phyloP scores from a whole-genome alignment of 176 grass and related monocot species.

The Calamus simplicifolius region DNA sequence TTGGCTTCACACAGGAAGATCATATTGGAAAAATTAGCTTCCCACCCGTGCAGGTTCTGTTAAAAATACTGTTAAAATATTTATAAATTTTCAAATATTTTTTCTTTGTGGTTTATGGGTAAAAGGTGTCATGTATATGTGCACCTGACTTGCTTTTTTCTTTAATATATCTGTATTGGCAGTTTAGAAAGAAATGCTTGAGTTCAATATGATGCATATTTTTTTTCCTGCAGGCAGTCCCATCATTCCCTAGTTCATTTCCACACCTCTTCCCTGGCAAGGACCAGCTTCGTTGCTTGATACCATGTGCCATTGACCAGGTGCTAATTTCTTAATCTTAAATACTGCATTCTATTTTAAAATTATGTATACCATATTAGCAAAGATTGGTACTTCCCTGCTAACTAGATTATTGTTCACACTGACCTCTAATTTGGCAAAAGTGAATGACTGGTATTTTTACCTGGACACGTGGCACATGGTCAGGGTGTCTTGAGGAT shows the following conservation, averaged over 20 bases:
- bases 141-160: neutral
- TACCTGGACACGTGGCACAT: too few species aligned
- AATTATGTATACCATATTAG: too few species aligned
- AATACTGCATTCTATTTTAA: too few species aligned
- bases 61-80: neutral
- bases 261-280: constrained; percentile 73
- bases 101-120: neutral
- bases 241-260: constrained; percentile 95
- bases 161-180: neutral
- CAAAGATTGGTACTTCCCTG: too few species aligned
- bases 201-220: neutral
- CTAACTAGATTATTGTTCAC: too few species aligned
- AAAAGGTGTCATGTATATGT: neutral
- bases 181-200: too few species aligned
- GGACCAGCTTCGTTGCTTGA: constrained; percentile 73
- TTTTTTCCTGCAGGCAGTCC: constrained; percentile 50
- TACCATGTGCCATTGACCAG: constrained; percentile 98
- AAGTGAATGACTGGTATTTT: too few species aligned
- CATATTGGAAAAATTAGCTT: constrained; percentile 88
- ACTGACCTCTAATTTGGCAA: too few species aligned
- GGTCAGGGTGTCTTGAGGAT: too few species aligned
- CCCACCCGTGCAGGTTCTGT: constrained; percentile 68
- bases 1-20: constrained; percentile 88
- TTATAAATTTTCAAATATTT: neutral
- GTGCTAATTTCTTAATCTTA: constrained; percentile 20